A percentile compares a stretch with the other conserved stretches of the same genome.
Evolutionary conservation across 768 basidiomycete species (phyloP).

Genomic region (Serendipita indica): DNA sequence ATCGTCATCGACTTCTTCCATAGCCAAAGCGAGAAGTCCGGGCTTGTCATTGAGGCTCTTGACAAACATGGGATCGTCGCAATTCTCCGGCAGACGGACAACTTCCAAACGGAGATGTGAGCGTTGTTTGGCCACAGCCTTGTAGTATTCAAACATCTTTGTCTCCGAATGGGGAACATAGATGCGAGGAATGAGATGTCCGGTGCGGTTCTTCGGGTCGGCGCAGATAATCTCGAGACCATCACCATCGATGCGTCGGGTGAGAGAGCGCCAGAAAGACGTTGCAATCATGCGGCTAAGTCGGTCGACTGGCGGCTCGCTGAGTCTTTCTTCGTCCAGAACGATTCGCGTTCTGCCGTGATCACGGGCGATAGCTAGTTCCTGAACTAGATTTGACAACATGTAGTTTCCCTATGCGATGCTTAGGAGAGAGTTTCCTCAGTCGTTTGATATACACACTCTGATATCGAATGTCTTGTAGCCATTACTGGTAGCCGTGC

Average conservation of each 20-base stretch:
- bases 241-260: conserved; percentile 91
- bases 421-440: not conserved
- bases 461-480: conserved; percentile 96
- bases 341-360: conserved; percentile 93
- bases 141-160: conserved; percentile 90
- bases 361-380: conserved; percentile 90
- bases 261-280: conserved; percentile 97
- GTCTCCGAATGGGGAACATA: conserved; percentile 91
- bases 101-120: conserved; percentile 92
- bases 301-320: conserved; percentile 94
- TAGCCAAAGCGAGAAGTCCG: conserved; percentile 85
- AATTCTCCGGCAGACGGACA: conserved; percentile 70
- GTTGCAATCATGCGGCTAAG: conserved; percentile 94
- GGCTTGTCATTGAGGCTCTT: conserved; percentile 90
- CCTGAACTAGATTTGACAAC: conserved; percentile 97
- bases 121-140: conserved; percentile 76
- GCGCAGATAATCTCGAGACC: conserved; percentile 95
- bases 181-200: conserved; percentile 78
- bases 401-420: conserved; percentile 81
- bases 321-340: conserved; percentile 94
- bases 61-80: conserved; percentile 77
- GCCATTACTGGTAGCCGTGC: conserved; percentile 93
- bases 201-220: conserved; percentile 93
- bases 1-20: conserved; percentile 77
- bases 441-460: conserved; percentile 29